Evolutionary conservation across 2,329 filamentous ascomycete genomes (phyloP), one percentile per base, ranked within the genome.

Genomic region (Pseudocercospora eumusae): DNA sequence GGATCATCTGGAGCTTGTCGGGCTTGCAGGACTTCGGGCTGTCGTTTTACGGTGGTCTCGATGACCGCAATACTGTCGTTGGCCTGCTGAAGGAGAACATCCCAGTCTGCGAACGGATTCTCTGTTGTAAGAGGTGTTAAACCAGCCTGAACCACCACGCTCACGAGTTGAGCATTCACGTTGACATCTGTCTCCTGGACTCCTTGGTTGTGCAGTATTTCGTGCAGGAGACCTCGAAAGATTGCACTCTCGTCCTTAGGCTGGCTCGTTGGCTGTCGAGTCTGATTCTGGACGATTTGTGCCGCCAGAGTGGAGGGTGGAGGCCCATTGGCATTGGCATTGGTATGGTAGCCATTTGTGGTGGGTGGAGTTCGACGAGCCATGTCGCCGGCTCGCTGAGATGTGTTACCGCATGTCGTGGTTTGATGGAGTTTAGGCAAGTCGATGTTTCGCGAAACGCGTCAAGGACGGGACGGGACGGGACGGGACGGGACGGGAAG

Each of bases 151-250:
- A 89, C 83, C 69, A 95, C 90, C 65, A 96, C 89, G 71, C 90
- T 92, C 57, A 96, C 88, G 55, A 97, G 84, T 76, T 92, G 90
- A 70, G 92, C 89, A 69, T 96, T 93, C 73, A 96, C 88, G 56
- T 88, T 84, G 49, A 90, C 77, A 67, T 89, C 87, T 49, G 90
- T 86, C 65, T 88, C 84, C 59, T 82, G 80, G 15, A 77, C 81
- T 11, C 74, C 77, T 15, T 76, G 75, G 33, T 77, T 76, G 60
- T 71, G 63, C 5, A 87, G 73, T 21, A 86, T 83, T 68, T 88
- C 86, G 65, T 87, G 86, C 25, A 93, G 82, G 2, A 97, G 82
- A 57, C 88, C 86, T 65, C 89, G 87, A 66, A 97, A 88, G 55
- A 91, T 89, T 68, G 88, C 86, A 62, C 59, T 63, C 42, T 69